phyloP scores from a whole-genome alignment of 2,329 filamentous ascomycete species.

The Phaeosphaeria sp. region DNA sequence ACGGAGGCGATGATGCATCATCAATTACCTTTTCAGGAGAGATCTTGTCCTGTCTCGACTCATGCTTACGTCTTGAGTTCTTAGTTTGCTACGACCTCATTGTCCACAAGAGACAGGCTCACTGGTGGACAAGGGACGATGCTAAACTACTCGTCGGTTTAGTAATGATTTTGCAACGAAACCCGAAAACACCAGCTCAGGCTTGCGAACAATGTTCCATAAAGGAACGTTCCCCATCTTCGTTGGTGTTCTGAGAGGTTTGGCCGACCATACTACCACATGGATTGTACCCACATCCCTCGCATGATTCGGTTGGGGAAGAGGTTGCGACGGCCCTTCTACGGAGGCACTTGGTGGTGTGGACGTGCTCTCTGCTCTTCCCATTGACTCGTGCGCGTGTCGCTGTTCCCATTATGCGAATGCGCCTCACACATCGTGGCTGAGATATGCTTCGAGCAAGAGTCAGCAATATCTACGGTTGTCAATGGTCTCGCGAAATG shows the following conservation, averaged over 20 bases:
- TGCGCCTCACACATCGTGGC: not conserved
- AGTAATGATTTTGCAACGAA: not conserved
- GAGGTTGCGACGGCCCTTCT: constrained; percentile 19
- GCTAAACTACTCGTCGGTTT: not conserved
- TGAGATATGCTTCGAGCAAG: not conserved
- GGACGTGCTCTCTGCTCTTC: not conserved
- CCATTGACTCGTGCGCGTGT: not conserved
- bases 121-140: not conserved
- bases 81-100: not conserved
- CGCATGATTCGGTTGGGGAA: constrained; percentile 15
- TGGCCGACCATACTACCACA: not conserved
- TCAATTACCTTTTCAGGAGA: not conserved
- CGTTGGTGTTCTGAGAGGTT: not conserved
- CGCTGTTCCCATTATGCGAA: not conserved
- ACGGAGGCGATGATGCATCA: not conserved
- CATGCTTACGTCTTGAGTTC: not conserved
- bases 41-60: not conserved
- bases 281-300: not conserved
- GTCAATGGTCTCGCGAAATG: not conserved
- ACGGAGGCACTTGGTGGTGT: constrained; percentile 10
- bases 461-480: not conserved
- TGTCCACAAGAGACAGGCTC: not conserved
- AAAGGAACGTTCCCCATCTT: not conserved
- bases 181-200: not conserved
- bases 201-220: not conserved